Evolutionary conservation across 345 rosid genomes (phyloP), one percentile per base, ranked within the genome.

Genomic region (Salix purpurea): DNA sequence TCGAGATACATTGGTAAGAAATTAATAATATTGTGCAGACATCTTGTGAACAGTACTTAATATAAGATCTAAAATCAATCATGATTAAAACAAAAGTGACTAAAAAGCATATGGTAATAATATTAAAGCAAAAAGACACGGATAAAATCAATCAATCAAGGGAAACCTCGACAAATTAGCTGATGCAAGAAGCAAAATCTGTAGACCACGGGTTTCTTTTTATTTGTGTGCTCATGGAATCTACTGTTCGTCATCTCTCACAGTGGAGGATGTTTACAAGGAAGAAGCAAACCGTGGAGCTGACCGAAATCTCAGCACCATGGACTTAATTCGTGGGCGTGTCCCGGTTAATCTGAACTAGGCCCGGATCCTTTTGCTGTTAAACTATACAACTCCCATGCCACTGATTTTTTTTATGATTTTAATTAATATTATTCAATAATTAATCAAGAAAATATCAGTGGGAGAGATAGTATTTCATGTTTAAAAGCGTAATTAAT

Each of bases 81-180:
- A 77, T 83, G 79, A 77, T 74, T 67, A 66, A 75, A 56, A 70
- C 74, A 40, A 40, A 40, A 10, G 44, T 79, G 82, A 54, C 76
- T 60, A 6, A 65, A 76, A 74, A 75, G 85, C 50, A 76, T 60
- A 52, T 50, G 42, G 71, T 60, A 74, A 76, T 73, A 24, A 30
- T 21, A 16, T 39, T 34, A 60, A 73, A 73, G 67, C 66, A 9
- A 19, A 13, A 7, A 12, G 46, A 37, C 52, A 28, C 11, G 24
- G n/a, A 30, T 54, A 0, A 71, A 34, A 71, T 34, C 58, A 72
- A 71, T 32, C 54, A 52, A 58, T 69, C 48, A 46, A 44, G 36
- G 9, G 34, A 24, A 24, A 26, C 16, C 9, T 44, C 19, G 3
- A 24, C n/a, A 52, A 18, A 18, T 52, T 52, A 52, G 58, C 58